Percentiles rank a stretch among this genome's conserved stretches.
phyloP scores from a whole-genome alignment of 1,139 yeast genomes.

The Pneumocystis oryctolagi region DNA sequence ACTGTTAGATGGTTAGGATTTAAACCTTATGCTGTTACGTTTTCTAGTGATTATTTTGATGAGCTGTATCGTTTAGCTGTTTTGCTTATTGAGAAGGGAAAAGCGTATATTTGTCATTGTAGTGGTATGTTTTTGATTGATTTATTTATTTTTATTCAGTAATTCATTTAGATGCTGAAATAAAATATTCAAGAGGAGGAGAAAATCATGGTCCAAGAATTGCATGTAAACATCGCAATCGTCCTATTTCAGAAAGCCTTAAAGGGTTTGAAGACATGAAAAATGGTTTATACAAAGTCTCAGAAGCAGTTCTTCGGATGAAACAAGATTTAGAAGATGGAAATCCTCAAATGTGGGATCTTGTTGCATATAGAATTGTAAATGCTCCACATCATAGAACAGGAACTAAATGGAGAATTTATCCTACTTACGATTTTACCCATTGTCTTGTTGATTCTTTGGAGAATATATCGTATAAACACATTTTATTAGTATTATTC shows the following conservation, averaged over 20 bases:
- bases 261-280: slow-evolving; percentile 77
- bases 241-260: slow-evolving; percentile 59
- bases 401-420: slow-evolving; percentile 91
- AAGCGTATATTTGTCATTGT: slow-evolving; percentile 87
- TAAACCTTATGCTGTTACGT: slow-evolving; percentile 81
- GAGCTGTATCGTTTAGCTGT: slow-evolving; percentile 78
- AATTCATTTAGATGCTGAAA: slow-evolving; percentile 46
- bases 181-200: slow-evolving; percentile 78
- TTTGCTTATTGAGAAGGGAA: slow-evolving; percentile 48
- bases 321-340: slow-evolving; percentile 86
- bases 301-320: slow-evolving; percentile 92
- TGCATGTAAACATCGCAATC: slow-evolving; percentile 62
- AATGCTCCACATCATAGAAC: slow-evolving; percentile 91
- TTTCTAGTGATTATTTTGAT: slow-evolving; percentile 91
- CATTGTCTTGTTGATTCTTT: slow-evolving; percentile 97
- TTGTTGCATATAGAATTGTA: slow-evolving; percentile 93
- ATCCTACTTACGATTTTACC: slow-evolving; percentile 96
- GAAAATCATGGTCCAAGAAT: slow-evolving; percentile 79
- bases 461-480: slow-evolving; percentile 57
- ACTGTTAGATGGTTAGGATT: slow-evolving; percentile 91
- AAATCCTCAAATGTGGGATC: slow-evolving; percentile 99
- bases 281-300: slow-evolving; percentile 73
- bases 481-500: slow-evolving; percentile 29
- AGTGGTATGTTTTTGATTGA: slow-evolving; percentile 27
- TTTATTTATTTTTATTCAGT: neutral